A percentile compares a stretch with the other conserved stretches of the same genome.
phyloP scores from a whole-genome alignment of 768 basidiomycete genomes.

The Termitomyces sp. region DNA sequence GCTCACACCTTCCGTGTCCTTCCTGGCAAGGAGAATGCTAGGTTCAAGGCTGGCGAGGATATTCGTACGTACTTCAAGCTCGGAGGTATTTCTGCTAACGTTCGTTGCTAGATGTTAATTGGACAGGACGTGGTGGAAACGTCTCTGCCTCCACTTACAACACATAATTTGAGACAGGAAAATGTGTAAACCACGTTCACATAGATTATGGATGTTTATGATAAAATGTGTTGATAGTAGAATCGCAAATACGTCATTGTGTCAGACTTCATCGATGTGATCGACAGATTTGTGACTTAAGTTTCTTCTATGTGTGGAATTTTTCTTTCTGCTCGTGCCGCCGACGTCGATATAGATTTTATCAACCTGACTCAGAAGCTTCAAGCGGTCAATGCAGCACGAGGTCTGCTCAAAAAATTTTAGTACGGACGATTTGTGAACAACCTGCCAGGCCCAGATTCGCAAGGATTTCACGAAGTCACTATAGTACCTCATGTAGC shows the following conservation, averaged over 20 bases:
- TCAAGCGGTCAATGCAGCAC: constrained; percentile 44
- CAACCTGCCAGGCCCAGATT: constrained; percentile 57
- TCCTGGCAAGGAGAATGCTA: constrained; percentile 85
- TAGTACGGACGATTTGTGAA: neutral
- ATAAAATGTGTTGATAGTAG: constrained; percentile 4
- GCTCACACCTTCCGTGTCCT: constrained; percentile 96
- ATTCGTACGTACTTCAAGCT: constrained; percentile 62
- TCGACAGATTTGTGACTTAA: constrained; percentile 11
- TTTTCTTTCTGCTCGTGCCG: constrained; percentile 38
- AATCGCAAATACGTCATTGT: neutral
- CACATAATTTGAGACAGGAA: constrained; percentile 28
- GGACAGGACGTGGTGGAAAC: constrained; percentile 96
- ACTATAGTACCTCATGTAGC: constrained; percentile 4
- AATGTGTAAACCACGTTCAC: constrained; percentile 4
- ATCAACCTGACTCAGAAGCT: constrained; percentile 30
- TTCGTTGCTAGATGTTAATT: constrained; percentile 75
- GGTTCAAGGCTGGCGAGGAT: constrained; percentile 74
- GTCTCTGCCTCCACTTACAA: constrained; percentile 88
- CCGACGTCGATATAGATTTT: constrained; percentile 11
- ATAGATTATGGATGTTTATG: constrained; percentile 10
- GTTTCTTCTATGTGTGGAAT: constrained; percentile 64
- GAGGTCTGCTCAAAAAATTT: constrained; percentile 39
- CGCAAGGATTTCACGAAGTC: constrained; percentile 32
- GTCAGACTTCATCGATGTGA: neutral
- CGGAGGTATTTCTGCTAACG: constrained; percentile 4